Evolutionary conservation across 2,329 filamentous ascomycete species (phyloP).

Genomic region (Aspergillus costaricaensis): DNA sequence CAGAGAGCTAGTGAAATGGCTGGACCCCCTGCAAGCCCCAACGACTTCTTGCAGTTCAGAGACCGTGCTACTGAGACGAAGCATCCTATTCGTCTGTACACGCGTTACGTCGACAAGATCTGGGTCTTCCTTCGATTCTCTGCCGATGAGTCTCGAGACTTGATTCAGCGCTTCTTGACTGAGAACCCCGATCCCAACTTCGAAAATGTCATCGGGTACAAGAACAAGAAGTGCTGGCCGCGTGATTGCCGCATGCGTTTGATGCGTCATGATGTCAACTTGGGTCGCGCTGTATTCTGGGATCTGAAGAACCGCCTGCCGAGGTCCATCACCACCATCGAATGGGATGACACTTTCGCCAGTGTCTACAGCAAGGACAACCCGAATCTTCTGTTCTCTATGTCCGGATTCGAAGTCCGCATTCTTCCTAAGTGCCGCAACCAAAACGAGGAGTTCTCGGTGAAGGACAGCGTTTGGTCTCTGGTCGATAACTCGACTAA

Average conservation of each 20-base stretch:
- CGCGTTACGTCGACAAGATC: slow-evolving; percentile 95
- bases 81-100: slow-evolving; percentile 97
- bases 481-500: slow-evolving; percentile 95
- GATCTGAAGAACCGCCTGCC: slow-evolving; percentile 96
- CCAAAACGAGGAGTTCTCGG: slow-evolving; percentile 91
- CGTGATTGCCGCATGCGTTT: slow-evolving; percentile 95
- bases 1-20: slow-evolving; percentile 98
- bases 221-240: slow-evolving; percentile 99
- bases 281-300: slow-evolving; percentile 97
- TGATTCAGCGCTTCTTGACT: slow-evolving; percentile 96
- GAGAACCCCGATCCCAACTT: slow-evolving; percentile 99
- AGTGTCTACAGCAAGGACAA: slow-evolving; percentile 99
- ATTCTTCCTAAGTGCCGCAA: slow-evolving; percentile 95
- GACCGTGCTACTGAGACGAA: slow-evolving; percentile 88
- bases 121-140: slow-evolving; percentile 97
- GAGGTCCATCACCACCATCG: slow-evolving; percentile 91
- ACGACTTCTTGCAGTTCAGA: slow-evolving; percentile 96
- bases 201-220: slow-evolving; percentile 98
- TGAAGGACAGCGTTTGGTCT: slow-evolving; percentile 98
- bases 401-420: slow-evolving; percentile 96
- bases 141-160: slow-evolving; percentile 89
- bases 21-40: slow-evolving; percentile 87
- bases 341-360: slow-evolving; percentile 98
- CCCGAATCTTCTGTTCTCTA: slow-evolving; percentile 93
- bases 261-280: slow-evolving; percentile 98